phyloP scores from a whole-genome alignment of 2,329 filamentous ascomycete species.

The Lachnellula hyalina region DNA sequence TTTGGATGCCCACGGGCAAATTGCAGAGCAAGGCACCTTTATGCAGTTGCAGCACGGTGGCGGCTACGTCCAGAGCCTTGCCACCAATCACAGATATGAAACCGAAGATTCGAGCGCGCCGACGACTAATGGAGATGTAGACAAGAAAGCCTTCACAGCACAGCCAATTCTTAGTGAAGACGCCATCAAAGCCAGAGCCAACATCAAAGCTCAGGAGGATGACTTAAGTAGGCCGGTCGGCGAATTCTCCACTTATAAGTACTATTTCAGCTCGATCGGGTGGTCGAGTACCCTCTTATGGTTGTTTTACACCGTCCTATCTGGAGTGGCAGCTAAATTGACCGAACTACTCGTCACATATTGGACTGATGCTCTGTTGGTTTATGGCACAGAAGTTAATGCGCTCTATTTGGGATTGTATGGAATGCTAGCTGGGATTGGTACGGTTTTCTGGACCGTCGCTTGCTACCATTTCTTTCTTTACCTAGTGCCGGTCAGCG shows the following conservation, averaged over 20 bases:
- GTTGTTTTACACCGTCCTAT: slow-evolving; percentile 29
- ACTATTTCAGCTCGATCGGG: slow-evolving; percentile 25
- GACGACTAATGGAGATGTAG: slow-evolving; percentile 3
- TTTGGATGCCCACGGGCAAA: slow-evolving; percentile 27
- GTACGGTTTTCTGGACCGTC: slow-evolving; percentile 8
- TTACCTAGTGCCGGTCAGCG: slow-evolving; percentile 48
- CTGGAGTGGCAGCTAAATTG: slow-evolving; percentile 26
- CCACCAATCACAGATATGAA: slow-evolving; percentile 11
- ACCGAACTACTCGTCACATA: slow-evolving; percentile 30
- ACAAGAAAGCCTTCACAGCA: not conserved
- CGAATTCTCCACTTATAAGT: slow-evolving; percentile 26
- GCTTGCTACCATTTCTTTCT: slow-evolving; percentile 39
- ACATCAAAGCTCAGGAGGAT: not conserved
- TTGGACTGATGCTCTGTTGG: slow-evolving; percentile 32
- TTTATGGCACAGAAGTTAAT: slow-evolving; percentile 20
- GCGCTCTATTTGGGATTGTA: slow-evolving; percentile 17
- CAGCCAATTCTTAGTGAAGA: not conserved
- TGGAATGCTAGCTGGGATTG: slow-evolving; percentile 23
- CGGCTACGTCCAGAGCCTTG: slow-evolving; percentile 21
- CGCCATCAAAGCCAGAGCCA: not conserved
- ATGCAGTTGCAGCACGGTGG: slow-evolving; percentile 1
- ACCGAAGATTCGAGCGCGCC: not conserved
- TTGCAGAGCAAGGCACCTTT: slow-evolving; percentile 29
- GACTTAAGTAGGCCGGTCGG: slow-evolving; percentile 23
- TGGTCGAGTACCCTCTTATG: slow-evolving; percentile 9